Base-by-base conservation (phyloP, 345 rosid species). In the Atalantia buxifolia region DNA sequence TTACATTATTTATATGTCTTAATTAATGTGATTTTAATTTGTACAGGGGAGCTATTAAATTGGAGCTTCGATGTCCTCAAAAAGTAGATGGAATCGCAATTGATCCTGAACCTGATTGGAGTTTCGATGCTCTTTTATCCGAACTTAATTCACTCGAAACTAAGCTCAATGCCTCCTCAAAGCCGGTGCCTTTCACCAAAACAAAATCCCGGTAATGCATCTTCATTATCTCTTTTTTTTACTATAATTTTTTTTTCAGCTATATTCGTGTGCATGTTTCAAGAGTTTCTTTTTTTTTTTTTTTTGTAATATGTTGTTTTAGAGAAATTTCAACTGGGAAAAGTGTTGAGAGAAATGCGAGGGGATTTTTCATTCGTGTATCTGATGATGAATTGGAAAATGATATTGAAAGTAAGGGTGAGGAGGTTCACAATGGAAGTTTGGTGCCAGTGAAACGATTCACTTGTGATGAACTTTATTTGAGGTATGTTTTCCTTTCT, bases 91-190 rank as follows among this genome's bases (percentile, higher is more conserved):
- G 90, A 66, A 83, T 93, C 74, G 77, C 83, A 7, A 77, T 81
- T 45, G 99, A 95, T 30, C 99, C 97, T 1, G 89, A 92, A 16
- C 92, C 94, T 6, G 81, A 95, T 75, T 95, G 98, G 99, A 87
- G 86, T 77, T 89, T 93, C 31, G 81, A 83, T 53, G 60, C 87
- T 45, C 80, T 92, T 48, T 79, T 90, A 38, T 82, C 90, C 8
- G 97, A 91, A 87, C 88, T 95, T 25, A 69, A 84, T 66, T 89
- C 93, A 4, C 85, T 95, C 70, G 97, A 92, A 73, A 81, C 83
- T 78, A 92, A 86, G 84, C 86, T 95, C 69, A 84, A 71, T 81
- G 81, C 61, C 36, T 87, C 90, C 80, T 80, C 91, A 19, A 72
- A 72, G 66, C 79, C 88, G 0, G 82, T 82, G 65, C 90, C 89